Conservation (phyloP, 2,329 filamentous ascomycete species). For the Madurella mycetomatis region DNA sequence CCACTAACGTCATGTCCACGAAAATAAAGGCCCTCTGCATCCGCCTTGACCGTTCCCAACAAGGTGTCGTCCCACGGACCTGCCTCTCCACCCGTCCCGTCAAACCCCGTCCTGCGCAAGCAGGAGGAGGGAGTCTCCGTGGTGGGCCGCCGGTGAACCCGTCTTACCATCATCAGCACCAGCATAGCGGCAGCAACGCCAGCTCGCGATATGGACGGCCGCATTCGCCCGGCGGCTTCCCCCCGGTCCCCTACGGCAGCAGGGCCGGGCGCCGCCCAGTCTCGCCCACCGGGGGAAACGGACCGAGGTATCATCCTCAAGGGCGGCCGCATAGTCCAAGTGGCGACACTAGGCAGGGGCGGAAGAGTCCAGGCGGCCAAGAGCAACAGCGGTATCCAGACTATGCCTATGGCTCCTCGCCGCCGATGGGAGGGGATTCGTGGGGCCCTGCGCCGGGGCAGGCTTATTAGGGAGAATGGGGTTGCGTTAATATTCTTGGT, state of each 20-base stretch:
- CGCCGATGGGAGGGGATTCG: conserved; percentile 38
- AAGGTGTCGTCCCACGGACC: conserved; percentile 90
- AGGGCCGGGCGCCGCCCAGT: not conserved
- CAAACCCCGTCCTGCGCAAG: conserved; percentile 66
- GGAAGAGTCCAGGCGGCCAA: conserved; percentile 33
- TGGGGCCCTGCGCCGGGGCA: conserved; percentile 43
- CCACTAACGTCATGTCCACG: conserved; percentile 29
- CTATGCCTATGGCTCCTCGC: no score
- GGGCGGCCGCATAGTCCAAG: conserved; percentile 39
- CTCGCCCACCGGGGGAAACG: no score
- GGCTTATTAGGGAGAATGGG: conserved; percentile 37
- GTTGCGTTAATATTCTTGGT: not conserved
- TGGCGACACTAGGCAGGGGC: conserved; percentile 38
- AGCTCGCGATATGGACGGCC: not conserved
- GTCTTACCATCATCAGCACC: conserved; percentile 38
- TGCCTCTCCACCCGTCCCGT: conserved; percentile 90
- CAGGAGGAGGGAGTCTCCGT: conserved; percentile 29
- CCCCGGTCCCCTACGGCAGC: not conserved
- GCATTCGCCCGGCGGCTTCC: not conserved
- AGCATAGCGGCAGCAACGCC: conserved; percentile 11
- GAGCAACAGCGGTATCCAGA: no score
- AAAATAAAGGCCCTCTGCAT: conserved; percentile 73
- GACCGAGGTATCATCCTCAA: not conserved
- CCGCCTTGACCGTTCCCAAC: conserved; percentile 80
- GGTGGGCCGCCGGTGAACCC: conserved; percentile 47